Base-by-base conservation (phyloP, 257 asterid species). In the Capsicum baccatum region DNA sequence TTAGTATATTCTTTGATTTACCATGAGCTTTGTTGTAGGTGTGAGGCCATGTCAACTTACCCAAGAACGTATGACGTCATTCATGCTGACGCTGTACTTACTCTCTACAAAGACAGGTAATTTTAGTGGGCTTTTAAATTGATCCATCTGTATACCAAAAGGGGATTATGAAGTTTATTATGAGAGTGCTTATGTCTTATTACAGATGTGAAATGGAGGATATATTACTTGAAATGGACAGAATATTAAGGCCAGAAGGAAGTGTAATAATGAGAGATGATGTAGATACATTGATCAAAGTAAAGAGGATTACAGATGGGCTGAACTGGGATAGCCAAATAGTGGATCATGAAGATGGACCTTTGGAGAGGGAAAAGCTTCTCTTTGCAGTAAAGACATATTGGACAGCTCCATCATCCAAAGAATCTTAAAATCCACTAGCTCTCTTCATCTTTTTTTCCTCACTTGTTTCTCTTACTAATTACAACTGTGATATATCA, bases 41-140 rank as follows among this genome's bases (percentile, higher is more conserved):
- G 98, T 67, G 97, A 94, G 84, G 98, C 98, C n/a, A 94, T 95
- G 98, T 95, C 98, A 37, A 95, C 98, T 8, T 95, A 95, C 79
- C 98, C 98, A 4, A 88, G 98, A 89, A 94, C 98, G 2, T 94
- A 95, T 58, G 98, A 95, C 86, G 95, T 95, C 80, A 90, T 95
- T 57, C 98, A 95, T 84, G 96, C 96, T 13, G 98, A 88, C 84
- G 91, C 98, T 4, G 56, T 92, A 6, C 94, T 95, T 68, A 92
- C 94, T 76, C 92, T 95, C 39, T 95, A 95, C 87, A 87, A 89
- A 80, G 86, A 89, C 50, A 91, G 92, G 97, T 95, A 74, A 85
- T 3, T 54, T 15, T 0, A 69, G 19, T 54, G 2, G 2, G 10
- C 13, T 37, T 5, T 57, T 16, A 15, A 19, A 47, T 8, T 37